Conservation (phyloP, 2,329 filamentous ascomycete species). For the Gaeumannomyces sp. region DNA sequence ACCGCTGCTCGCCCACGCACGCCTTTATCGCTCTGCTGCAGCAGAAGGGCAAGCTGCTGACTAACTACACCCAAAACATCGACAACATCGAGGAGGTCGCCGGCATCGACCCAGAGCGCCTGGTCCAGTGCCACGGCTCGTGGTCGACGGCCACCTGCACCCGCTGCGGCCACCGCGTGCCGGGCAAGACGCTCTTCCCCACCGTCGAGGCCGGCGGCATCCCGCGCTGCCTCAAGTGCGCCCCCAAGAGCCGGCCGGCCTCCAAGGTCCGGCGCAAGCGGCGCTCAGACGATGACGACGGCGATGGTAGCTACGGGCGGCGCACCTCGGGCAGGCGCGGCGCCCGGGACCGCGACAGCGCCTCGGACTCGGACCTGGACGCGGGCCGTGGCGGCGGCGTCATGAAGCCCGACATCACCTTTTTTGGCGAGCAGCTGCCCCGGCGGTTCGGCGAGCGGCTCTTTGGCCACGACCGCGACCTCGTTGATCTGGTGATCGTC, state of each 20-base stretch:
- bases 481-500: conserved; percentile 84
- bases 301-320: conserved; percentile 16
- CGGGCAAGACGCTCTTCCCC: conserved; percentile 70
- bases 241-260: conserved; percentile 26
- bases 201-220: conserved; percentile 72
- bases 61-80: conserved; percentile 98
- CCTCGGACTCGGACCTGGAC: conserved; percentile 45
- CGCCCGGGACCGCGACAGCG: conserved; percentile 32
- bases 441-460: conserved; percentile 76
- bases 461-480: conserved; percentile 71
- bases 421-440: conserved; percentile 89
- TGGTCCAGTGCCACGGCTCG: conserved; percentile 94
- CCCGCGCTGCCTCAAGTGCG: conserved; percentile 70
- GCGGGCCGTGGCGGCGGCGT: conserved; percentile 66
- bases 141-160: conserved; percentile 90
- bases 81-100: conserved; percentile 90
- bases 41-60: conserved; percentile 80
- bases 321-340: conserved; percentile 11
- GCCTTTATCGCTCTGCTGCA: conserved; percentile 88
- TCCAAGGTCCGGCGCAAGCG: conserved; percentile 12
- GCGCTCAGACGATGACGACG: conserved; percentile 13
- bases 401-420: conserved; percentile 97
- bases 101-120: conserved; percentile 71
- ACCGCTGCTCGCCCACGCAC: conserved; percentile 85
- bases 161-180: conserved; percentile 68